Conservation (phyloP, 177 flowering plant genomes). For the Vitis hybrid region DNA sequence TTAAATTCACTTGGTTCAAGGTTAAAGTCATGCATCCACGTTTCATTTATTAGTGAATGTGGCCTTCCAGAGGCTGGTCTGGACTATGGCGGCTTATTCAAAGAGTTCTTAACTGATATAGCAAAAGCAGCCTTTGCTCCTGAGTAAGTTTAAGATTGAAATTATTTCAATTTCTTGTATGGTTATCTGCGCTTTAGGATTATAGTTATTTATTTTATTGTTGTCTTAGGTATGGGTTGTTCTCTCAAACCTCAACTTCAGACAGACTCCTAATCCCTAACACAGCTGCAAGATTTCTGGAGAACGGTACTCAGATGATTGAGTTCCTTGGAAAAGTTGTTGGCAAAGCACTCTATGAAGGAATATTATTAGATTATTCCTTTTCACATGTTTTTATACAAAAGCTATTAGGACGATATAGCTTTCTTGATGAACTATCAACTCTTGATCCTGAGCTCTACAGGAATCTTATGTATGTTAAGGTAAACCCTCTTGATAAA, state of each 20-base stretch:
- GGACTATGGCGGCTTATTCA: constrained; percentile 96
- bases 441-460: constrained; percentile 96
- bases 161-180: not conserved
- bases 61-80: constrained; percentile 99
- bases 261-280: constrained; percentile 88
- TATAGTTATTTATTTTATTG: constrained; percentile 6
- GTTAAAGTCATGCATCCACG: constrained; percentile 82
- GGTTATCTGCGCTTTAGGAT: not conserved
- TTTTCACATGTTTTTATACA: constrained; percentile 96
- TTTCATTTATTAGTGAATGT: constrained; percentile 95
- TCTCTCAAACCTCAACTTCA: constrained; percentile 82
- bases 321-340: constrained; percentile 98
- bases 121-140: constrained; percentile 87
- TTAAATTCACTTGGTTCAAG: constrained; percentile 78
- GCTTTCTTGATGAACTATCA: constrained; percentile 97
- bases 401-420: constrained; percentile 94
- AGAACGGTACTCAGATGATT: constrained; percentile 89
- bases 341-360: constrained; percentile 99
- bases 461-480: constrained; percentile 88
- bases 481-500: constrained; percentile 51
- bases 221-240: constrained; percentile 75
- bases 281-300: constrained; percentile 69
- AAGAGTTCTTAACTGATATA: constrained; percentile 94
- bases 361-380: constrained; percentile 87
- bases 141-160: constrained; percentile 50